Conservation (phyloP, 495 filamentous ascomycete species). For the Daldinia vernicosa region DNA sequence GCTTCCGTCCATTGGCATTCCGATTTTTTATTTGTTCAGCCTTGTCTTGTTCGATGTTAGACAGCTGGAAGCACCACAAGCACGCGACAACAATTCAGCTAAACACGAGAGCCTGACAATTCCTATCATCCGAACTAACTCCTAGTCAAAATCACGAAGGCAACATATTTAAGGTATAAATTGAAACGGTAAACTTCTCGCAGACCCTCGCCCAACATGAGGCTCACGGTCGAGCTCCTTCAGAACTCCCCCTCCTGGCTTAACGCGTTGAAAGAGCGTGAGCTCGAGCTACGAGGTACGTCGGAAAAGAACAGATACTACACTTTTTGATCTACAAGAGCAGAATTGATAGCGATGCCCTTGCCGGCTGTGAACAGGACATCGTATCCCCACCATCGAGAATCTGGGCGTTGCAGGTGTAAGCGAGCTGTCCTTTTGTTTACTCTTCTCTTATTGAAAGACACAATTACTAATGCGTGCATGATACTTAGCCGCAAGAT, state of each 20-base stretch:
- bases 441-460: slow-evolving; percentile 1
- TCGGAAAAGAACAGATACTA: slow-evolving; percentile 99
- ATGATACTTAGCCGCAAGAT: slow-evolving; percentile 72
- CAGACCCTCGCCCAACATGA: slow-evolving; percentile 65
- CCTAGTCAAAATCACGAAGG: no score
- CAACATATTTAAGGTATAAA: not conserved
- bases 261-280: slow-evolving; percentile 96
- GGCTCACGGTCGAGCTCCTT: slow-evolving; percentile 94
- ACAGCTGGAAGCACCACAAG: not conserved
- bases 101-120: not conserved
- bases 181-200: slow-evolving; percentile 30
- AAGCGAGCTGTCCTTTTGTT: slow-evolving; percentile 55
- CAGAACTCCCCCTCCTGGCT: slow-evolving; percentile 92
- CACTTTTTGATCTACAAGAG: slow-evolving; percentile 73
- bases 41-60: not conserved
- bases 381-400: slow-evolving; percentile 97
- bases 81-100: not conserved
- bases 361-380: slow-evolving; percentile 74
- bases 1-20: not conserved
- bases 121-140: not conserved
- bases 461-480: not conserved
- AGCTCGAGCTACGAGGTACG: slow-evolving; percentile 99
- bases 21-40: slow-evolving; percentile 1
- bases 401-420: slow-evolving; percentile 96
- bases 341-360: slow-evolving; percentile 83